Evolutionary conservation across 2,329 filamentous ascomycete species (phyloP), one percentile per base, ranked within the genome.

Genomic region (Exophiala sp.): DNA sequence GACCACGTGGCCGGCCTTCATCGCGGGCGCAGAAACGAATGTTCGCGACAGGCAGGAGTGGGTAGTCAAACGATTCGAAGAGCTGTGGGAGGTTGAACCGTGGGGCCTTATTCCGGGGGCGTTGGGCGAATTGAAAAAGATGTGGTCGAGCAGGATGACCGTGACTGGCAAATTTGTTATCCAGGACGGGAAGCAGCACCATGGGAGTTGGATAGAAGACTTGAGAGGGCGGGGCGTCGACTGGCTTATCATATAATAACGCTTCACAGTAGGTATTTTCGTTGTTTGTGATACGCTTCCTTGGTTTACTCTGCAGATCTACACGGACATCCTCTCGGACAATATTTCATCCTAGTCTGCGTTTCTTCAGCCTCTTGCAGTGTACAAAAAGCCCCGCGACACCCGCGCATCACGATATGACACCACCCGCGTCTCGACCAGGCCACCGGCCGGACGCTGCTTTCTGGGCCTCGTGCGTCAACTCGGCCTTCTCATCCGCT

Each of bases 101-200:
- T 53, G 50, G 43, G 50, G 50, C 1, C 21, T 38, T n/a, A 21
- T 50, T 12, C 32, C 20, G 12, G 59, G 2, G 9, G 65, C 60
- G 29, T 58, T 36, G 68, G 47, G 80, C 82, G 87, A 0, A 83
- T 83, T 71, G 92, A 85, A 2, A 90, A 75, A 55, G 88, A 90
- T 5, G 85, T 74, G 12, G 86, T 82, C 0, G 71, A 70, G 1
- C 67, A 72, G 1, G 91, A 72, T 11, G 36, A 12, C 9, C 36
- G 12, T n/a, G 18, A 12, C 9, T 39, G n/a, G n/a, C n/a, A n/a
- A n/a, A n/a, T n/a, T 39, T 8, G 36, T 16, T 5, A 18, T 7
- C 14, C 6, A 14, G 6, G 12, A 14, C n/a, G n/a, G 12, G 36
- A 14, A 39, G 36, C 3, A 3, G 36, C 6, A 12, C n/a, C 12